Conservation (phyloP, 805 yeast genomes). For the Kodamaea nitidulidarum region DNA sequence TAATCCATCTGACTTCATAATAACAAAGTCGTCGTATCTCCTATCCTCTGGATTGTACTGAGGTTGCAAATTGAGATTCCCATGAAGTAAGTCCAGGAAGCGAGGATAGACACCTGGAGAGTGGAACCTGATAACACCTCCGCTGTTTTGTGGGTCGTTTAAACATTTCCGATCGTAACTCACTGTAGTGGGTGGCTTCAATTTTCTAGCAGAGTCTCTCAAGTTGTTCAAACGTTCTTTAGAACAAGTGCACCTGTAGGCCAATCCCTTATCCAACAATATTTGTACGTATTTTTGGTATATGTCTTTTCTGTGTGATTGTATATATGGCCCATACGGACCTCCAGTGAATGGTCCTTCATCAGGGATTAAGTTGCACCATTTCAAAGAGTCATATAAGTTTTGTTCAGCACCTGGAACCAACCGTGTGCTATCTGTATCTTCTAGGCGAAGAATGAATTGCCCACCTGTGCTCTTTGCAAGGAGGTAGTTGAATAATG, state of each 20-base stretch:
- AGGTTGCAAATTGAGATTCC: constrained; percentile 69
- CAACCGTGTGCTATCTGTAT: constrained; percentile 81
- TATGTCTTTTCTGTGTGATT: constrained; percentile 69
- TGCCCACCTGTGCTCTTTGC: constrained; percentile 79
- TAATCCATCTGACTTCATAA: constrained; percentile 86
- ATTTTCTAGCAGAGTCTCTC: constrained; percentile 64
- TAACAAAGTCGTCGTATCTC: constrained; percentile 84
- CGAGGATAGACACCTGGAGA: constrained; percentile 68
- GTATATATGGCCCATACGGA: constrained; percentile 72
- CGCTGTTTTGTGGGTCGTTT: constrained; percentile 25
- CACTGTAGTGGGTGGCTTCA: constrained; percentile 86
- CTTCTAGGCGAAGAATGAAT: constrained; percentile 82
- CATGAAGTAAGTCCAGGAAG: constrained; percentile 75
- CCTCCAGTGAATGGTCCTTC: constrained; percentile 73
- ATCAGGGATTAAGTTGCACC: constrained; percentile 76
- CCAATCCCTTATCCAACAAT: constrained; percentile 61
- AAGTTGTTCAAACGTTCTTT: constrained; percentile 68
- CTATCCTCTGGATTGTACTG: constrained; percentile 67
- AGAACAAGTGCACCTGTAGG: constrained; percentile 84
- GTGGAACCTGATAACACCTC: constrained; percentile 64
- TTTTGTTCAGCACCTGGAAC: constrained; percentile 80
- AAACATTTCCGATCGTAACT: constrained; percentile 85
- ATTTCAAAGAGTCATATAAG: constrained; percentile 66
- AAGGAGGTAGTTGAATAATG: constrained; percentile 78
- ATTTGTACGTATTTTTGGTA: constrained; percentile 57